Conservation (phyloP, 345 rosid species). For the Eutrema yunnanense region DNA sequence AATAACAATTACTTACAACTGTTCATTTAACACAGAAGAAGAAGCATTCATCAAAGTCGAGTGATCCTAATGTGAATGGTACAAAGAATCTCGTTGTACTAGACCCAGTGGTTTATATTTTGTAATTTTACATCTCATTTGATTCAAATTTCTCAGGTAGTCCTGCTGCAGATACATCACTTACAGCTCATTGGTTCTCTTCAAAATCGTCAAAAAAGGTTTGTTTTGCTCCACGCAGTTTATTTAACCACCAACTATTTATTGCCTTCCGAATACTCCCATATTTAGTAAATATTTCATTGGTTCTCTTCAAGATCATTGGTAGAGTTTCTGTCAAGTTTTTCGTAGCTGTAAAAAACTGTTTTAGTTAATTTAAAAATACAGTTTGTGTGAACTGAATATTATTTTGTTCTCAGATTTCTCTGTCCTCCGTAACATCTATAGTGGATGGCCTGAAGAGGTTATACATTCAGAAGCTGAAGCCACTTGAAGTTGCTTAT, state of each 20-base stretch:
- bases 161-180: slow-evolving; percentile 39
- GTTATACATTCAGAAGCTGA: slow-evolving; percentile 81
- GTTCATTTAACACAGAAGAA: slow-evolving; percentile 42
- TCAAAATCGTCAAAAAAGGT: slow-evolving; percentile 85
- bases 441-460: slow-evolving; percentile 87
- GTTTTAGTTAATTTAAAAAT: not conserved
- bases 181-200: slow-evolving; percentile 74
- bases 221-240: slow-evolving; percentile 1
- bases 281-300: not conserved
- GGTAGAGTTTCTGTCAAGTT: not conserved
- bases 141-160: slow-evolving; percentile 40
- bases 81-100: slow-evolving; percentile 17
- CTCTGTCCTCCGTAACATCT: slow-evolving; percentile 85
- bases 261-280: not conserved
- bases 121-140: slow-evolving; percentile 9
- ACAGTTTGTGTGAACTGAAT: slow-evolving; percentile 9
- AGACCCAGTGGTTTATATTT: not conserved
- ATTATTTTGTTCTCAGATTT: slow-evolving; percentile 37
- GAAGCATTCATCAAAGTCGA: slow-evolving; percentile 43
- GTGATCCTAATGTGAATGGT: slow-evolving; percentile 53
- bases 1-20: not conserved
- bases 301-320: not conserved
- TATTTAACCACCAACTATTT: not conserved
- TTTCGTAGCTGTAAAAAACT: not conserved
- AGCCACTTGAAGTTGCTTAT: slow-evolving; percentile 85